Base-by-base conservation (phyloP, 371 early-diverging fungal genomes). In the Lichtheimia corymbifera region DNA sequence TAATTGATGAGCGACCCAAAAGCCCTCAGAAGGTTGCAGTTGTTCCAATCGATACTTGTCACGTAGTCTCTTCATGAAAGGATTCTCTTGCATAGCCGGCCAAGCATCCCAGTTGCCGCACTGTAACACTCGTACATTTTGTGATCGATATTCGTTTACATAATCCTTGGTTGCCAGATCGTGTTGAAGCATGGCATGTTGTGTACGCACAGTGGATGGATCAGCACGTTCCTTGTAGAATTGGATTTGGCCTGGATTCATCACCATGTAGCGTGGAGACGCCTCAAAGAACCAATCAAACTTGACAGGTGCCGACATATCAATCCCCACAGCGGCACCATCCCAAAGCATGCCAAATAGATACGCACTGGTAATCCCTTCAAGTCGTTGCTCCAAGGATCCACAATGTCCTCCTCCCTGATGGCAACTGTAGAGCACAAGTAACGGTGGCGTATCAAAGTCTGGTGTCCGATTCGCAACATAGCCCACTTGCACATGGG, bases 401-500 rank as follows among this genome's bases (percentile, higher is more conserved):
- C 77, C 80, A 40, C 80, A 74, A 11, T 51, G 50, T 3, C 50
- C 30, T 11, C 25, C 51, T 15, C 50, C 42, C 24, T 35, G 35
- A 41, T 52, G 43, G 49, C 80, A 73, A 13, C 62, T 64, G 47
- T 73, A 76, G 0, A 72, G 13, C 5, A 77, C 58, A 3, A 80
- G 65, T 1, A 80, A 30, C 0, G 76, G 76, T 3, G 81, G 81
- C 27, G 74, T 77, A 9, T 76, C 76, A 49, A 59, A 55, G 22
- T 67, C 62, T 4, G 81, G 81, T 24, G 78, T 80, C 11, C 74
- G 64, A 30, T 77, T 77, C n/a, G 76, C 67, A 1, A 73, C 74
- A 58, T 80, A 80, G 43, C 73, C 72, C 0, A 63, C 50, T 24
- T 68, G 72, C 22, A 77, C 65, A 50, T 77, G 81, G 7, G 74